phyloP scores from a whole-genome alignment of 495 filamentous ascomycete species.

The Annulohypoxylon moriforme region DNA sequence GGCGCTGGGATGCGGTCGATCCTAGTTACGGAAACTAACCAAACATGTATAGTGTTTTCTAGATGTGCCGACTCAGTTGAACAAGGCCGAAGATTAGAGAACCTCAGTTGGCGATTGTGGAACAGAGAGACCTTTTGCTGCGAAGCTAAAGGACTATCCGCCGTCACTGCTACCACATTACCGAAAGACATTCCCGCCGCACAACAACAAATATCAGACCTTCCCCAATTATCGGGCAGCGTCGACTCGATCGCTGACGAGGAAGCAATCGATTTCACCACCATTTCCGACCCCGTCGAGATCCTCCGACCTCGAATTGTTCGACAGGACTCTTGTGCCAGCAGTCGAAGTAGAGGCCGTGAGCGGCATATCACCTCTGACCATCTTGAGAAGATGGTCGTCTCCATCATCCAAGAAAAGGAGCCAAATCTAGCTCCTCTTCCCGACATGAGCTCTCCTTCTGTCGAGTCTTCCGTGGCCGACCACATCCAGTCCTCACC shows the following conservation, averaged over 20 bases:
- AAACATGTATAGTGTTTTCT: constrained; percentile 80
- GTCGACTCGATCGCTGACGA: constrained; percentile 86
- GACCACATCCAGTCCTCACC: constrained; percentile 39
- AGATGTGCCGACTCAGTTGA: constrained; percentile 95
- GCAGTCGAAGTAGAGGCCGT: constrained; percentile 72
- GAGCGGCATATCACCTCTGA: constrained; percentile 92
- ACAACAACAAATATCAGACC: constrained; percentile 58
- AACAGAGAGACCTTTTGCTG: constrained; percentile 96
- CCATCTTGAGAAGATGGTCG: constrained; percentile 89
- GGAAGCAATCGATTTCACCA: constrained; percentile 74
- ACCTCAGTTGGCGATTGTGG: constrained; percentile 96
- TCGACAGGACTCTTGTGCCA: constrained; percentile 65
- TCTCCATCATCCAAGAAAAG: constrained; percentile 83
- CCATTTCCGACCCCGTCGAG: constrained; percentile 66
- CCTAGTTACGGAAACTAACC: constrained; percentile 33
- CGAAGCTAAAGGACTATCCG: constrained; percentile 61
- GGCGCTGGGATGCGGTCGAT: constrained; percentile 18
- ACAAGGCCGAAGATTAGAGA: constrained; percentile 91
- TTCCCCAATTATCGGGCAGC: constrained; percentile 91
- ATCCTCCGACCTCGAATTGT: constrained; percentile 68
- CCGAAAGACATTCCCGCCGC: constrained; percentile 61
- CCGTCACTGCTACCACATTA: constrained; percentile 54
- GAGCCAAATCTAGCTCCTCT: constrained; percentile 69
- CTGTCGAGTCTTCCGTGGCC: constrained; percentile 37
- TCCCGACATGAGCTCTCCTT: constrained; percentile 59